Percentiles rank a stretch among this genome's conserved stretches.
Conservation (phyloP, 495 filamentous ascomycete species). For the Hypoxylon fragiforme region DNA sequence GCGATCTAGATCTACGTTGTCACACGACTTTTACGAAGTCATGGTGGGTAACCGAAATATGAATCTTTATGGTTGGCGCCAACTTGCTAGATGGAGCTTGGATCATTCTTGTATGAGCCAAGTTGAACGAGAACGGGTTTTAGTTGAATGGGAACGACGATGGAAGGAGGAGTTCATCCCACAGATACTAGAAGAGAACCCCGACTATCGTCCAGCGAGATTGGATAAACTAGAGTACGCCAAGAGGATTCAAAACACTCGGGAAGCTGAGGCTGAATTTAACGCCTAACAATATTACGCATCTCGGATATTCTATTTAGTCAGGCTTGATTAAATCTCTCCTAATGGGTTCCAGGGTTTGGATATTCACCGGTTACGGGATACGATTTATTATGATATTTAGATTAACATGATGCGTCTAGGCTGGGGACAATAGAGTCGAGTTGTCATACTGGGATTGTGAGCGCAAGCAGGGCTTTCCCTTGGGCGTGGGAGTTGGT, state of each 20-base stretch:
- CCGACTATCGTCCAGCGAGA: conserved; percentile 3
- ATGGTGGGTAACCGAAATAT: conserved; percentile 56
- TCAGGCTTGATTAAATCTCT: too few species aligned
- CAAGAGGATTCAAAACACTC: conserved; percentile 7
- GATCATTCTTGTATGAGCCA: conserved; percentile 53
- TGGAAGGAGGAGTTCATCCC: conserved; percentile 49
- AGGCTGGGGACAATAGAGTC: conserved; percentile 5
- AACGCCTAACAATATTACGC: not conserved
- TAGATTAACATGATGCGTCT: not conserved
- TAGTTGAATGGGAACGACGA: conserved; percentile 46
- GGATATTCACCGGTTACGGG: not conserved
- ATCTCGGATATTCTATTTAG: too few species aligned
- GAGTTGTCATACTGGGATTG: not conserved
- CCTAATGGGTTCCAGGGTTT: not conserved
- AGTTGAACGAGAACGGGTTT: conserved; percentile 36
- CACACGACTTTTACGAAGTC: conserved; percentile 61
- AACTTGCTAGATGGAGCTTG: conserved; percentile 59
- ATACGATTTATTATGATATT: conserved; percentile 24
- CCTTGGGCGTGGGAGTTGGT: conserved; percentile 1
- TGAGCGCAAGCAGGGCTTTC: conserved; percentile 1
- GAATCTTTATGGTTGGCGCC: conserved; percentile 55
- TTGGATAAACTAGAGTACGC: conserved; percentile 7
- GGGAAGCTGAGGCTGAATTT: conserved; percentile 1
- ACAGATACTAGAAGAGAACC: conserved; percentile 1
- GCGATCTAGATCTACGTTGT: conserved; percentile 55